A percentile compares a stretch with the other conserved stretches of the same genome.
Conservation (phyloP, 2,329 filamentous ascomycete genomes). For the Cladosporium sp. region DNA sequence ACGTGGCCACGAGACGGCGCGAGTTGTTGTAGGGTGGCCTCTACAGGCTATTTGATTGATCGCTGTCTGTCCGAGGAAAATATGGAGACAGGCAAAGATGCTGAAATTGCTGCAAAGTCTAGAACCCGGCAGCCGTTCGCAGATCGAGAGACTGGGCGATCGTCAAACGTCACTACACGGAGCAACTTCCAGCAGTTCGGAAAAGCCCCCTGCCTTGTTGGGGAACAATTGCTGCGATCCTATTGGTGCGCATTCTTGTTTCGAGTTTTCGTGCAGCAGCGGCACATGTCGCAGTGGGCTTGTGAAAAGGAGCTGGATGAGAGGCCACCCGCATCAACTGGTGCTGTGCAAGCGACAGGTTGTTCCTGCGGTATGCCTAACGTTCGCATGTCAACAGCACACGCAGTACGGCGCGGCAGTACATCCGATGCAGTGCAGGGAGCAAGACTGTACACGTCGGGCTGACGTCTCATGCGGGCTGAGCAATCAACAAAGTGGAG, state of each 20-base stretch:
- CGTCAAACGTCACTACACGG: constrained; percentile 9
- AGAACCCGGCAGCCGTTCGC: constrained; percentile 7
- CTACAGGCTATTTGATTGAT: constrained; percentile 6
- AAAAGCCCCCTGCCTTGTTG: constrained; percentile 8
- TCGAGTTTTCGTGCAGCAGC: not conserved
- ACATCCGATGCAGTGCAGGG: constrained; percentile 4
- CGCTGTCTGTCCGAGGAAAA: not conserved
- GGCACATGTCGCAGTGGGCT: constrained; percentile 7
- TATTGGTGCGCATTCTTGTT: constrained; percentile 20
- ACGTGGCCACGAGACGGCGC: constrained; percentile 8
- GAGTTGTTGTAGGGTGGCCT: constrained; percentile 10
- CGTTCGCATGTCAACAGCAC: not conserved
- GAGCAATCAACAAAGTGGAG: constrained; percentile 15
- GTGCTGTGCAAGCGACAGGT: constrained; percentile 9
- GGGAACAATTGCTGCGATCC: not conserved
- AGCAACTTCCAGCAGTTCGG: constrained; percentile 18
- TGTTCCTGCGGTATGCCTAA: not conserved
- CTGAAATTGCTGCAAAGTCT: constrained; percentile 2
- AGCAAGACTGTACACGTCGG: constrained; percentile 1
- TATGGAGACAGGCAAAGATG: constrained; percentile 1
- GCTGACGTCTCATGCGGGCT: constrained; percentile 5
- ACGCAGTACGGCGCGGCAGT: constrained; percentile 8
- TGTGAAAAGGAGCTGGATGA: not conserved
- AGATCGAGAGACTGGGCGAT: constrained; percentile 9
- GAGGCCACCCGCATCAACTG: constrained; percentile 1